Evolutionary conservation across 768 basidiomycete genomes (phyloP).

Genomic region (Naganishia randhawae): DNA sequence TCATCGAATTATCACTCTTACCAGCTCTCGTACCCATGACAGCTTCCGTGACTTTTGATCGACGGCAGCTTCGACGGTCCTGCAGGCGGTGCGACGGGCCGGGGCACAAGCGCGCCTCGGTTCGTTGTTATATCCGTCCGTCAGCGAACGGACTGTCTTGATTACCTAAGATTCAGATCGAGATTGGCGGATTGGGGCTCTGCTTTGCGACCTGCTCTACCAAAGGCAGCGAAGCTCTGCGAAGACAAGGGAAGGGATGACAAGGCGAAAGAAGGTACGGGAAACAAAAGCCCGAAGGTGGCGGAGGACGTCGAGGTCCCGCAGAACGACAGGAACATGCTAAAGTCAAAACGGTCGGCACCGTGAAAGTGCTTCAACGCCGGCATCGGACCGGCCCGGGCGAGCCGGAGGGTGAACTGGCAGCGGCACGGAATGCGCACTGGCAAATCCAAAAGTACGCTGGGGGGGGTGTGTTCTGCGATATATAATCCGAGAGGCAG

Average conservation of each 20-base stretch:
- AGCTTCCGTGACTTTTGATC: too few relatives aligned
- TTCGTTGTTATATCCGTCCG: background rate
- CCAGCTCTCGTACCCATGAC: too few relatives aligned
- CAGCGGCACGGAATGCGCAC: background rate
- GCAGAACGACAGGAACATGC: background rate
- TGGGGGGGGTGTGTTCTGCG: background rate
- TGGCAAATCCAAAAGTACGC: background rate
- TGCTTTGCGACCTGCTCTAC: too few relatives aligned
- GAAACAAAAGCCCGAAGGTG: background rate
- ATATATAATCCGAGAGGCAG: background rate
- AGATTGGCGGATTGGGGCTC: too few relatives aligned
- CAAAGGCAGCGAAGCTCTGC: too few relatives aligned
- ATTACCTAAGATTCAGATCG: slow-evolving; percentile 2
- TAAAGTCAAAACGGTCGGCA: background rate
- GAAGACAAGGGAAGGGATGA: background rate
- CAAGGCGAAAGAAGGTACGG: too few relatives aligned
- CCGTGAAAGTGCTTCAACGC: slow-evolving; percentile 6
- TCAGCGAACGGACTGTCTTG: background rate
- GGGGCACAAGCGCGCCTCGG: background rate
- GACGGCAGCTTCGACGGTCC: too few relatives aligned
- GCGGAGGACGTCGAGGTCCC: background rate
- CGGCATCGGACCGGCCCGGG: background rate
- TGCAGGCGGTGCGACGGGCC: background rate
- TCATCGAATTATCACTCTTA: too few relatives aligned
- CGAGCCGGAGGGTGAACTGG: background rate